Base-by-base conservation (phyloP, 2,329 filamentous ascomycete genomes). In the Huntiella decipiens region DNA sequence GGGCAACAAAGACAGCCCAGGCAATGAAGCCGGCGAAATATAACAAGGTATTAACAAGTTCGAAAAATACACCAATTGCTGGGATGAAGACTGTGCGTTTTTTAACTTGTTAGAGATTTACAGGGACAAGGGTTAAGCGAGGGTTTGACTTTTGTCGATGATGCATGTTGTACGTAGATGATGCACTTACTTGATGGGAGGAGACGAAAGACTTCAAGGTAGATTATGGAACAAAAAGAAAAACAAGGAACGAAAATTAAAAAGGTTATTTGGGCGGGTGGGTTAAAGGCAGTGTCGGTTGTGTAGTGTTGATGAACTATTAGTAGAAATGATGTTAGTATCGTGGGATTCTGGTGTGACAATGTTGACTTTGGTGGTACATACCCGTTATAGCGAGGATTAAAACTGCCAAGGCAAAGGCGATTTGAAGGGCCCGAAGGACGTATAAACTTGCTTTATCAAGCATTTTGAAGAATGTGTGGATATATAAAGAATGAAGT, bases 281-380 rank as follows among this genome's bases (percentile, higher is more conserved):
- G 66, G 13, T 64, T 53, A 3, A 65, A 66, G 52, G 66, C 62
- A 54, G 70, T 79, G 54, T 73, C 62, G 50, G 59, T 61, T 56
- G 70, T 65, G 57, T 74, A 77, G 70, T 71, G 77, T 58, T 77
- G 64, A 52, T 70, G 63, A 47, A 78, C 74, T 78, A n/a, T 17
- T n/a, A 28, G 22, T 7, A 36, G 7, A 44, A 7, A 16, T 2
- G 12, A 35, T 33, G 41, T 43, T 34, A 34, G 8, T 22, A 12
- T 48, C 11, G 40, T 17, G 19, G n/a, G 32, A 17, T 7, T 2
- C 15, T 15, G 7, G 28, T 16, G 15, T 34, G 13, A 43, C 11
- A 32, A 32, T 12, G 4, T n/a, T 22, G 38, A 13, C 12, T 37
- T 6, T 35, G n/a, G 8, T 35, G n/a, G 28, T 38, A 45, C 60